Base-by-base conservation (phyloP, 1,284 basidiomycete species). In the Sanghuangporus baumii region DNA sequence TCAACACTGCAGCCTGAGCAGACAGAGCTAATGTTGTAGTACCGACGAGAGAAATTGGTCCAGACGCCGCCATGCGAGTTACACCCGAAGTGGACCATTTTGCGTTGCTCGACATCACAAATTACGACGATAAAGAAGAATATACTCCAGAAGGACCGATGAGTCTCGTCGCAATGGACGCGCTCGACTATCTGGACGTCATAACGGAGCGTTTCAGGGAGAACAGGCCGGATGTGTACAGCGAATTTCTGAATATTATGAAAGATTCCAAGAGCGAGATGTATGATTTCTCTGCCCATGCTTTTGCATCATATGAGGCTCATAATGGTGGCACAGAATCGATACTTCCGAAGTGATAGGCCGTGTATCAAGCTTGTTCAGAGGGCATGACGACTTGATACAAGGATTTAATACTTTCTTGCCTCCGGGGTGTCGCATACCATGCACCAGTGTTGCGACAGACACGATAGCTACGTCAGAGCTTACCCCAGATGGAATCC, bases 371-470 rank as follows among this genome's bases (percentile, higher is more conserved):
- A 87, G 85, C 67, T 87, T 99, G 54, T 99, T 99, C 76, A 87
- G 93, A 69, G 95, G 95, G 12, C 94, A 98, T 76, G 93, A 93
- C 1, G 76, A 83, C 66, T 90, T 99, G 69, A 98, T 99, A 62
- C 92, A 97, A 76, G 97, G 97, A 41, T 99, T 99, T 85, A 99
- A 99, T 79, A 98, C 97, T 2, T 99, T 99, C 77, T 84, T 99
- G 1, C 97, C 97, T 0, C 86, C 92, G 20, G 96, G 96, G 40
- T 99, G 99, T 78, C 90, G 94, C 66, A 98, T 99, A 74, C 96
- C 98, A 71, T 89, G 95, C 73, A 88, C 89, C 64, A 80, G 78
- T 48, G 87, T 89, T 74, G 84, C 87, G n/a, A 78, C 80, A 66
- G 86, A 93, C 69, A 82, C 86, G 60, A 89, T 90, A 70, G 1